Evolutionary conservation across 495 filamentous ascomycete species (phyloP), one percentile per base, ranked within the genome.

Genomic region (Glutinoglossum americanum): DNA sequence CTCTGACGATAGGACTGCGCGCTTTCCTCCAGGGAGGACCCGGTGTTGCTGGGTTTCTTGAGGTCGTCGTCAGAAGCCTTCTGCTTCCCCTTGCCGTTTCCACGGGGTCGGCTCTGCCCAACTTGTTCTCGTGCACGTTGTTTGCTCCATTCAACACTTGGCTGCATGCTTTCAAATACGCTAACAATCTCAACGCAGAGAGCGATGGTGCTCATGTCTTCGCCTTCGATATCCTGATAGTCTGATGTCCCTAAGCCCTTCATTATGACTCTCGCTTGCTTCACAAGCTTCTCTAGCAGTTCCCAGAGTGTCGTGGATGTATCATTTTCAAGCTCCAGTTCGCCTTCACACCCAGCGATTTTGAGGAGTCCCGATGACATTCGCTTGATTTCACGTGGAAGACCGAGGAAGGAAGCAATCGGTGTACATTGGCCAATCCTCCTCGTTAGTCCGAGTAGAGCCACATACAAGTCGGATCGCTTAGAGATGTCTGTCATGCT

Each of bases 401-500:
- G 37, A 44, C 56, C 44, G 23, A 53, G 49, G 49, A 53, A 53
- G 30, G 49, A 53, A 30, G 49, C 49, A 6, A 53, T 53, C 3
- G 49, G 49, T 11, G 23, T 17, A 53, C 49, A 53, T 19, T 53
- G 25, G 5, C 49, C 49, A 21, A 53, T 53, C 28, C 28, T 53
- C 28, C 17, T 53, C 1, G 49, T 53, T 13, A 53, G 49, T 35
- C 44, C 56, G 21, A 58, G 44, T 11, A 58, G 39, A 17, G 41
- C 3, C 5, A 58, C 56, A 23, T 58, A 58, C 27, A 58, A 27
- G 7, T 45, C 41, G 2, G 56, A 44, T 19, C 56, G 1, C 44
- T 58, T 45, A 25, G 35, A 47, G 25, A 58, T 58, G 23, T 58
- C 56, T 13, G 56, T 48, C 30, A 58, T 58, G 44, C 39, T 48